A percentile compares a stretch with the other conserved stretches of the same genome.
Evolutionary conservation across 2,329 filamentous ascomycete genomes (phyloP).

Genomic region (Colletotrichum abscissum): DNA sequence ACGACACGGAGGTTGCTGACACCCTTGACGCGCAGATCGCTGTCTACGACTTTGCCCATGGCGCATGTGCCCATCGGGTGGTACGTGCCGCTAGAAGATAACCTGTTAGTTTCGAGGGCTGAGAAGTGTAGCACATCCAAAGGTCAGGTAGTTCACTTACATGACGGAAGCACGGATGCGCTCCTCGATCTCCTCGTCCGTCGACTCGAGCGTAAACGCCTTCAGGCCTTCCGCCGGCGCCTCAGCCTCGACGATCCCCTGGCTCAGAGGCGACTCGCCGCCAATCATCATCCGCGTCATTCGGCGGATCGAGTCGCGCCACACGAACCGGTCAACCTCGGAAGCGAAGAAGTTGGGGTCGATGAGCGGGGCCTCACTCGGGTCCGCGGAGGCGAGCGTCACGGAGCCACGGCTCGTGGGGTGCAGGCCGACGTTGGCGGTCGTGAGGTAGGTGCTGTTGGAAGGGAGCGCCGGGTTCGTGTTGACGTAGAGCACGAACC

Average conservation of each 20-base stretch:
- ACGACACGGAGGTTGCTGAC: slow-evolving; percentile 48
- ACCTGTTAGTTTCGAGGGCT: background rate
- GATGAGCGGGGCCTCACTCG: slow-evolving; percentile 38
- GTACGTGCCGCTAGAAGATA: slow-evolving; percentile 37
- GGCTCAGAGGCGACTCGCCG: slow-evolving; percentile 31
- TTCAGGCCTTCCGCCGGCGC: slow-evolving; percentile 38
- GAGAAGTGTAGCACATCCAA: background rate
- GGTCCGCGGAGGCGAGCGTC: slow-evolving; percentile 36
- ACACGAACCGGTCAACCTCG: slow-evolving; percentile 43
- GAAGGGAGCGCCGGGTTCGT: slow-evolving; percentile 19
- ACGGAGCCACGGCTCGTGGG: slow-evolving; percentile 44
- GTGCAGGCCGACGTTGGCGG: slow-evolving; percentile 39
- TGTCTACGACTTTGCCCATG: slow-evolving; percentile 47
- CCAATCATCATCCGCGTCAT: slow-evolving; percentile 39
- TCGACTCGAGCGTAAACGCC: slow-evolving; percentile 37
- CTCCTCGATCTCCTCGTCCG: slow-evolving; percentile 43
- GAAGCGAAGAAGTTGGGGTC: slow-evolving; percentile 46
- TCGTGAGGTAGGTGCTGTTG: slow-evolving; percentile 39
- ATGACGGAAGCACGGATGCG: slow-evolving; percentile 34
- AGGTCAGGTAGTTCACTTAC: background rate
- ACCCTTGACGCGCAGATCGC: slow-evolving; percentile 49
- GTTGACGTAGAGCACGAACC: slow-evolving; percentile 37
- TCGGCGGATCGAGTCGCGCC: slow-evolving; percentile 41
- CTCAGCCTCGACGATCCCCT: slow-evolving; percentile 40
- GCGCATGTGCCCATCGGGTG: slow-evolving; percentile 42